Evolutionary conservation across 1,284 basidiomycete species (phyloP).

Genomic region (Cryptococcus jaspeensis): DNA sequence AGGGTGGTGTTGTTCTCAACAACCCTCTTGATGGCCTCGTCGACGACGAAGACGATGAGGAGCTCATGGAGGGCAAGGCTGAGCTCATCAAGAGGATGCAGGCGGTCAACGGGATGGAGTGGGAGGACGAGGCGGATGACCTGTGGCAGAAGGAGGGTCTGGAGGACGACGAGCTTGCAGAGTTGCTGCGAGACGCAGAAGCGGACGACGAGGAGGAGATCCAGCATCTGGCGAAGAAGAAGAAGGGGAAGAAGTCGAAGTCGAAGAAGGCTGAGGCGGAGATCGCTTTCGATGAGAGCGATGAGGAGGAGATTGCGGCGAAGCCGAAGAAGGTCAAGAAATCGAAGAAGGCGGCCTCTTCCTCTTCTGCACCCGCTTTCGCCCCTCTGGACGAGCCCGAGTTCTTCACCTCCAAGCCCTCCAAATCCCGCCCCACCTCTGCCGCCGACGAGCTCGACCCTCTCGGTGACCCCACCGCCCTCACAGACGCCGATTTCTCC

Average conservation of each 20-base stretch:
- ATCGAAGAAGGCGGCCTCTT: slow-evolving; percentile 4
- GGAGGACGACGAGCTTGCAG: slow-evolving; percentile 47
- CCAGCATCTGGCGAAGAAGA: slow-evolving; percentile 36
- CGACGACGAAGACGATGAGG: slow-evolving; percentile 42
- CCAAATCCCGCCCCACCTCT: slow-evolving; percentile 26
- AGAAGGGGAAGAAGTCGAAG: slow-evolving; percentile 24
- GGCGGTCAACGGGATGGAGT: slow-evolving; percentile 12
- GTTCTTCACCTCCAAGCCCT: slow-evolving; percentile 23
- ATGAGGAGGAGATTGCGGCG: slow-evolving; percentile 28
- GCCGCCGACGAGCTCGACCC: slow-evolving; percentile 56
- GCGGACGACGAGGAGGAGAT: slow-evolving; percentile 19
- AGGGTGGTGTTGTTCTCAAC: slow-evolving; percentile 49
- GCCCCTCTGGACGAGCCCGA: slow-evolving; percentile 35
- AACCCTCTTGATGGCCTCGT: slow-evolving; percentile 8
- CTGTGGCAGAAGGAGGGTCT: slow-evolving; percentile 39
- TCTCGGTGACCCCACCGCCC: slow-evolving; percentile 70
- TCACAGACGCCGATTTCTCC: slow-evolving; percentile 68
- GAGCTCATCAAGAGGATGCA: slow-evolving; percentile 38
- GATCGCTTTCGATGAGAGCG: slow-evolving; percentile 1
- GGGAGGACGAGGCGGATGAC: slow-evolving; percentile 34
- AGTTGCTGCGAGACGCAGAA: slow-evolving; percentile 33
- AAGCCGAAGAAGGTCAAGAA: slow-evolving; percentile 44
- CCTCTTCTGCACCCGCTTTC: slow-evolving; percentile 33
- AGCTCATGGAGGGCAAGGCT: slow-evolving; percentile 26
- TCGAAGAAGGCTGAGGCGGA: slow-evolving; percentile 29